phyloP scores from a whole-genome alignment of 2,329 filamentous ascomycete species.

The Cylindrodendrum hubeiense region DNA sequence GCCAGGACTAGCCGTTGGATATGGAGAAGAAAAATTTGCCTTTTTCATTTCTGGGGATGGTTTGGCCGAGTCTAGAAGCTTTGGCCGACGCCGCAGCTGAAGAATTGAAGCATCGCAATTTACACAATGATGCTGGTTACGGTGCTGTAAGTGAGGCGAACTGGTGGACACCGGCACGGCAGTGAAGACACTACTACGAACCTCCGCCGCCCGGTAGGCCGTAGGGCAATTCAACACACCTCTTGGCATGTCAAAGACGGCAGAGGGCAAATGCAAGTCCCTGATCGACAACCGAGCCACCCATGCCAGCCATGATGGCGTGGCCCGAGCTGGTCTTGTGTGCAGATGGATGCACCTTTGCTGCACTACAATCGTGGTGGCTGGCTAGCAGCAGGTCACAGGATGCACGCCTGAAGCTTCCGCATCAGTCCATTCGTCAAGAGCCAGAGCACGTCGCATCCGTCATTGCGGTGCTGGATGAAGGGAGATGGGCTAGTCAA shows the following conservation, averaged over 20 bases:
- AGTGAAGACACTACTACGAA: neutral
- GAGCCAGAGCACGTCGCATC: conserved; percentile 14
- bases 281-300: conserved; percentile 39
- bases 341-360: conserved; percentile 16
- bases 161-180: conserved; percentile 10
- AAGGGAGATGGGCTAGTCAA: conserved; percentile 32
- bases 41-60: neutral
- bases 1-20: neutral
- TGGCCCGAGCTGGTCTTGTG: conserved; percentile 17
- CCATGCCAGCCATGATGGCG: conserved; percentile 20
- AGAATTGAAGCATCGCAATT: neutral
- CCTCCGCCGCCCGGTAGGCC: neutral
- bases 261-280: conserved; percentile 31
- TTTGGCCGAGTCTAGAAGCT: neutral
- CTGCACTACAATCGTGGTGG: conserved; percentile 18
- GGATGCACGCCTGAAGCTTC: conserved; percentile 7
- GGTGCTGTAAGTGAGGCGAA: conserved; percentile 21
- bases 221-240: conserved; percentile 22
- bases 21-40: neutral
- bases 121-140: conserved; percentile 2
- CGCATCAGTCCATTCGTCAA: neutral
- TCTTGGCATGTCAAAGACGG: conserved; percentile 39
- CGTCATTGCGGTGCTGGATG: conserved; percentile 32
- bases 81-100: neutral
- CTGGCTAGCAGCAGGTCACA: conserved; percentile 25